These are phyloP conservation scores for Colletotrichum cuscutae DNA, from an alignment of 2,329 filamentous ascomycete genomes.

Conservation along the genomic window DNA sequence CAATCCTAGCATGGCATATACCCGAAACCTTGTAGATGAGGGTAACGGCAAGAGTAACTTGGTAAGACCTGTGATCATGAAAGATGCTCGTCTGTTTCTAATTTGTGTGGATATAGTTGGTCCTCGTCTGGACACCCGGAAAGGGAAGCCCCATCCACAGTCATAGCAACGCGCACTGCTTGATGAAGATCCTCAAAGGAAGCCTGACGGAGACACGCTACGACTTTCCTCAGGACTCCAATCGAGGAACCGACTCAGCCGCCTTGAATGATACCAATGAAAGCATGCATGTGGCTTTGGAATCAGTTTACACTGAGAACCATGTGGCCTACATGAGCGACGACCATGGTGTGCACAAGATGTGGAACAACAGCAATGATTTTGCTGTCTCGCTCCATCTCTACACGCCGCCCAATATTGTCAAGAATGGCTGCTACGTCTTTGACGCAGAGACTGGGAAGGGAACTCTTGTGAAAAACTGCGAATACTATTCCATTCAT, in stretches of 20 bases:
- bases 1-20: not conserved
- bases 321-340: conserved; percentile 92
- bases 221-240: conserved; percentile 69
- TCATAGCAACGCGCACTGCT: conserved; percentile 86
- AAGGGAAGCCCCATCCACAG: conserved; percentile 89
- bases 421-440: not conserved
- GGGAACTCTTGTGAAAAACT: not conserved
- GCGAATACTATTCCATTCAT: not conserved
- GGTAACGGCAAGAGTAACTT: not conserved
- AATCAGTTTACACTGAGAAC: conserved; percentile 75
- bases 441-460: not conserved
- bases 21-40: not conserved
- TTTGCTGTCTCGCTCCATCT: conserved; percentile 85
- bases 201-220: conserved; percentile 85
- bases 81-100: not conserved
- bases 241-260: conserved; percentile 47
- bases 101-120: conserved; percentile 57
- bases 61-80: not conserved
- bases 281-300: conserved; percentile 52
- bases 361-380: conserved; percentile 79
- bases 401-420: not conserved
- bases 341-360: conserved; percentile 83
- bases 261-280: not conserved
- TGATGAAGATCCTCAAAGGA: conserved; percentile 89
- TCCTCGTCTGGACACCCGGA: conserved; percentile 88